These are phyloP conservation scores for Sutorius eximius DNA, from an alignment of 1,284 basidiomycete genomes.

Conservation along the genomic window DNA sequence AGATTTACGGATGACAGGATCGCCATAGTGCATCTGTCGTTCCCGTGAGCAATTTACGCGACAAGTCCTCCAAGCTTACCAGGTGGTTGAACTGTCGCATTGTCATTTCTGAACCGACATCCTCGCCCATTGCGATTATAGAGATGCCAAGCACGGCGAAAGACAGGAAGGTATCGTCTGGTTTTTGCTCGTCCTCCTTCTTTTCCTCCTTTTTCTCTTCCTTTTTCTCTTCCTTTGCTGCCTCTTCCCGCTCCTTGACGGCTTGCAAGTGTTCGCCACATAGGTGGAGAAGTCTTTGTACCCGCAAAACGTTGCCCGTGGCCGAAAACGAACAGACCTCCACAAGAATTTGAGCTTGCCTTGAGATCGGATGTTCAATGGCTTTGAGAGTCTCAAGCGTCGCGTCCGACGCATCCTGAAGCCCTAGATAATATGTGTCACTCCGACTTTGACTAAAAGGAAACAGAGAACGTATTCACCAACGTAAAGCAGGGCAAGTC, in stretches of 20 bases:
- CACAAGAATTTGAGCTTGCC: slow-evolving; percentile 89
- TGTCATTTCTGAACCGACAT: slow-evolving; percentile 97
- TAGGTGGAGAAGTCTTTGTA: slow-evolving; percentile 91
- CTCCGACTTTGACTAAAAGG: not conserved
- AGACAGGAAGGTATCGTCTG: slow-evolving; percentile 86
- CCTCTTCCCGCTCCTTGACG: slow-evolving; percentile 53
- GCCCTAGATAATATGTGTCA: slow-evolving; percentile 48
- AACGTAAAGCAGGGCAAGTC: slow-evolving; percentile 89
- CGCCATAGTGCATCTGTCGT: slow-evolving; percentile 95
- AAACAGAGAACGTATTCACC: slow-evolving; percentile 48
- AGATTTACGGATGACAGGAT: slow-evolving; percentile 87
- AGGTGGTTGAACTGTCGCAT: slow-evolving; percentile 93
- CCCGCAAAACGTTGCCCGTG: slow-evolving; percentile 93
- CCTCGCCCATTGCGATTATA: slow-evolving; percentile 97
- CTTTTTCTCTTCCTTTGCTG: slow-evolving; percentile 53
- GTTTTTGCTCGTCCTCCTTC: slow-evolving; percentile 49
- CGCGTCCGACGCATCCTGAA: slow-evolving; percentile 91
- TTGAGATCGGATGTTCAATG: slow-evolving; percentile 91
- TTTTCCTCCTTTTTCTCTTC: slow-evolving; percentile 57
- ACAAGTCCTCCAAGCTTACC: slow-evolving; percentile 43
- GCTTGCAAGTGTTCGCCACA: slow-evolving; percentile 89
- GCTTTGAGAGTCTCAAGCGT: slow-evolving; percentile 95
- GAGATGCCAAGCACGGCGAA: slow-evolving; percentile 95
- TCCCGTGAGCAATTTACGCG: slow-evolving; percentile 7
- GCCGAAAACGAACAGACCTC: slow-evolving; percentile 96